These are phyloP conservation scores for Venturiaceae sp. DNA, from an alignment of 2,329 filamentous ascomycete genomes.

Conservation along the genomic window DNA sequence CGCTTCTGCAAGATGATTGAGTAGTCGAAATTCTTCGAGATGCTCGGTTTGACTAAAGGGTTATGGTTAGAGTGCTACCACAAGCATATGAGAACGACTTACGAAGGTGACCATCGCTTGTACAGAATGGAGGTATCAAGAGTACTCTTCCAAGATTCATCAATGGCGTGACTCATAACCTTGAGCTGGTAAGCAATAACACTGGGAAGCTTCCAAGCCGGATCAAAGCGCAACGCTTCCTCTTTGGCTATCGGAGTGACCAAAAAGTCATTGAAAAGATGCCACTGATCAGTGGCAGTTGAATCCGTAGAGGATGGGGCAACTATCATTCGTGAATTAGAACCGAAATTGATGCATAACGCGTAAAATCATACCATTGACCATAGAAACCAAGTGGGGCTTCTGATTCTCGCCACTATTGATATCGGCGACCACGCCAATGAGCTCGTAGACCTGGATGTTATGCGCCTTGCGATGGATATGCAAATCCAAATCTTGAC, in stretches of 20 bases:
- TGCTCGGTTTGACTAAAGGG: conserved; percentile 29
- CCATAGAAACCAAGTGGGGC: conserved; percentile 80
- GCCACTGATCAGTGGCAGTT: conserved; percentile 65
- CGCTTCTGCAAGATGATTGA: conserved; percentile 50
- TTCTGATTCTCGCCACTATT: conserved; percentile 78
- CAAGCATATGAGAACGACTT: conserved; percentile 6
- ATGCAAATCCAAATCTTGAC: conserved; percentile 74
- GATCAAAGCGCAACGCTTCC: conserved; percentile 83
- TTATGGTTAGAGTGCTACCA: conserved; percentile 22
- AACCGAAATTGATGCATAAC: background rate
- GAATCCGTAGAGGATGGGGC: conserved; percentile 53
- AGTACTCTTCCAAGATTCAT: conserved; percentile 74
- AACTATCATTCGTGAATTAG: conserved; percentile 33
- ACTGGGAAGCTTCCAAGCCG: conserved; percentile 85
- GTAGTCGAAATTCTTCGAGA: conserved; percentile 48
- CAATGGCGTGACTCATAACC: conserved; percentile 68
- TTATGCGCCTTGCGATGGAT: conserved; percentile 69
- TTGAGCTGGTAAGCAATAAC: conserved; percentile 82
- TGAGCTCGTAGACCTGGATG: conserved; percentile 81
- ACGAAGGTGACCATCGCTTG: conserved; percentile 48
- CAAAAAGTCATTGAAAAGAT: conserved; percentile 94
- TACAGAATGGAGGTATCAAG: conserved; percentile 82
- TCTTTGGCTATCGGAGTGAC: conserved; percentile 70
- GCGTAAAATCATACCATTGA: conserved; percentile 55
- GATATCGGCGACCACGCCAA: conserved; percentile 84